Evolutionary conservation across 371 early-diverging fungal species (phyloP).

Genomic region (Basidiobolus meristosporus): DNA sequence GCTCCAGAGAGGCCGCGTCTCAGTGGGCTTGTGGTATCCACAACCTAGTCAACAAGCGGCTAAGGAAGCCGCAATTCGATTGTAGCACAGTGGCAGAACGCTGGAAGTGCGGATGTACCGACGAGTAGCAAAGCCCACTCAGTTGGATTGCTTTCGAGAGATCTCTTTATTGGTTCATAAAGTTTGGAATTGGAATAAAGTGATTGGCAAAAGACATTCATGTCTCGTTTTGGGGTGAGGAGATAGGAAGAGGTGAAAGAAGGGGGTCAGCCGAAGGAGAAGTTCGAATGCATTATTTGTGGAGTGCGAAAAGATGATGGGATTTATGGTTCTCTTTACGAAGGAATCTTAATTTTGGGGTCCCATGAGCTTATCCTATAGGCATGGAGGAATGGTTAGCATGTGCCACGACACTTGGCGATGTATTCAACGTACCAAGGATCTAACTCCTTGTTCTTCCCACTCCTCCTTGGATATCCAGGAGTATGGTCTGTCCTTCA

Average conservation of each 20-base stretch:
- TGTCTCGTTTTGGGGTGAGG: no score
- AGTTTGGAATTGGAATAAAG: no score
- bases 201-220: no score
- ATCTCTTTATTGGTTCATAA: no score
- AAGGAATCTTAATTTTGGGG: no score
- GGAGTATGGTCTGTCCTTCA: conserved; percentile 77
- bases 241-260: no score
- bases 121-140: conserved; percentile 8
- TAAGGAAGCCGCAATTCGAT: conserved; percentile 78
- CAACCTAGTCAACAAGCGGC: conserved; percentile 86
- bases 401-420: background rate
- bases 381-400: no score
- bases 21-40: conserved; percentile 92
- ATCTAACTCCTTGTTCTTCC: conserved; percentile 75
- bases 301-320: background rate
- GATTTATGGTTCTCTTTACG: background rate
- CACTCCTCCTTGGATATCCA: conserved; percentile 92
- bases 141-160: no score
- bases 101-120: conserved; percentile 84
- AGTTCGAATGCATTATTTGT: no score
- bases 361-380: no score
- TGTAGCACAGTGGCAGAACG: conserved; percentile 65
- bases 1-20: conserved; percentile 49
- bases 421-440: conserved; percentile 42
- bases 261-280: no score